phyloP scores from a whole-genome alignment of 2,329 filamentous ascomycete species.

The Zopfia rhizophila region DNA sequence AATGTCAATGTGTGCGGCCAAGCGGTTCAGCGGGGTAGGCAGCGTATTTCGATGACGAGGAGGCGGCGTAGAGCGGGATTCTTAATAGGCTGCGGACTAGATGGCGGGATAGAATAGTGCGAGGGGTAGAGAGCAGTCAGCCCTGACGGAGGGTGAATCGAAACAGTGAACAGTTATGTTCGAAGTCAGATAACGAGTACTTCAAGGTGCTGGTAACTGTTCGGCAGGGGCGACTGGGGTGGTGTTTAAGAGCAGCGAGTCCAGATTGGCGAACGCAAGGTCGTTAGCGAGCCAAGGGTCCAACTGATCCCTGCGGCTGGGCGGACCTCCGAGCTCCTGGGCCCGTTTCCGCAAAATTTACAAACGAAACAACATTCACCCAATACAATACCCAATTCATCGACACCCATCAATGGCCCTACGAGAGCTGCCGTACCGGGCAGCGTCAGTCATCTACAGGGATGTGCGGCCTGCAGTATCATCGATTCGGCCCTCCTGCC shows the following conservation, averaged over 20 bases:
- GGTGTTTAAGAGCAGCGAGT: no score
- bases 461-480: slow-evolving; percentile 35
- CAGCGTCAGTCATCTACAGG: slow-evolving; percentile 36
- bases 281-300: no score
- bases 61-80: not conserved
- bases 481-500: slow-evolving; percentile 34
- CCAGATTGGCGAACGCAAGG: no score
- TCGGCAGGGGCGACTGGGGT: no score
- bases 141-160: no score
- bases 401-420: slow-evolving; percentile 47
- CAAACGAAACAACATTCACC: not conserved
- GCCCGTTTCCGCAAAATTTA: slow-evolving; percentile 4
- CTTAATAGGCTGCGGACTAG: no score
- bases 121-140: no score
- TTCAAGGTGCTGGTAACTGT: no score
- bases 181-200: no score
- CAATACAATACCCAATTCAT: not conserved
- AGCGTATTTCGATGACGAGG: slow-evolving; percentile 13
- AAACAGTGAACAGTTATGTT: no score
- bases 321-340: no score
- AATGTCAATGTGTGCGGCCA: slow-evolving; percentile 12
- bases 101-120: no score
- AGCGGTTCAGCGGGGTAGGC: slow-evolving; percentile 27
- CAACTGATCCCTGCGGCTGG: slow-evolving; percentile 27
- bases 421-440: slow-evolving; percentile 47